Evolutionary conservation across 108 stramenopile species (phyloP), one percentile per base, ranked within the genome.

Genomic region (Skeletonema menzelii): DNA sequence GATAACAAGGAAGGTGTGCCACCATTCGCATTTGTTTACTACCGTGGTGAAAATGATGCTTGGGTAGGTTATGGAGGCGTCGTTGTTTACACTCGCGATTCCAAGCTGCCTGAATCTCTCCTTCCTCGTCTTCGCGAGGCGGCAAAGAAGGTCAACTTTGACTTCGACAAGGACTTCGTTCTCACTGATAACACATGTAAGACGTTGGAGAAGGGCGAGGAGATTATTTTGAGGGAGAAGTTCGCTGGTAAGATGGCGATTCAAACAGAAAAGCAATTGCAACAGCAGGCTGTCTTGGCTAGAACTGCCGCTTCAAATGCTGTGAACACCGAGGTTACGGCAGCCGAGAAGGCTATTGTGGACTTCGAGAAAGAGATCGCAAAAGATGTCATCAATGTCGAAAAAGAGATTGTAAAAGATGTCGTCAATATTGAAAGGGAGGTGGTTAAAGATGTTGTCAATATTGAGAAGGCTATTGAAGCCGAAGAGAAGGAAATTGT

Each of bases 1-100:
- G 81, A 86, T 57, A 90, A 92, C 71, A 85, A 83, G 62, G 85
- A 86, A 24, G 85, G 85, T 8, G 72, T 79, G 0, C 89, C 96
- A 28, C 90, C 91, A 22, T 97, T 97, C 85, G 96, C 96, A 40
- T 92, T 97, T 65, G 91, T 98, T 17, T 97, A 96, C 64, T 98
- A 97, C 82, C 85, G 97, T 10, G 97, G 97, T 24, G 82, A 77
- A 53, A 98, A 98, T 67, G 97, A 98, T 74, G 97, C 97, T 4
- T 98, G 97, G 97, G 84, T 94, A 66, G 97, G 97, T 2, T 98
- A 98, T 76, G 97, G 95, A 34, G 97, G 97, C 27, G 96, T 85
- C 1, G 95, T 97, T 6, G 84, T 98, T 8, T 98, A 98, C 93
- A 97, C 97, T n/a, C 82, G 89, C 24, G 85, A 86, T 31, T 22